Evolutionary conservation across 2,329 filamentous ascomycete species (phyloP), one percentile per base, ranked within the genome.

Genomic region (Sclerotinia borealis): DNA sequence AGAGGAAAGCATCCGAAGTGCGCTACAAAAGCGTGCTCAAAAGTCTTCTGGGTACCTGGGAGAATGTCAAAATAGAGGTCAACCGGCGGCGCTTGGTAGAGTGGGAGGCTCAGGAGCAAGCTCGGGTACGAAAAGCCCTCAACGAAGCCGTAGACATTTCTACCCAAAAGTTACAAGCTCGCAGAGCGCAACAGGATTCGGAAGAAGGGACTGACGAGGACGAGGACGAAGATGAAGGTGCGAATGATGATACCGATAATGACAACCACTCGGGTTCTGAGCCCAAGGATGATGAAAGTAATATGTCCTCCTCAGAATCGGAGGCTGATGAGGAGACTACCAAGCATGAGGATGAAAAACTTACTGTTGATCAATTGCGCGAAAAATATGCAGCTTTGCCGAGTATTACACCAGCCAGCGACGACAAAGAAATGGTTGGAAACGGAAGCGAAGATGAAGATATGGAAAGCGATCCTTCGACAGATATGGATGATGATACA

Each of bases 101-200:
- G 67, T 89, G 85, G 85, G 83, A 89, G 68, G 84, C 81, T 2
- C 83, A 86, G 66, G 85, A 88, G 71, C 83, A 88, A 70, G 82
- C 78, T 72, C 82, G 83, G 68, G 83, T 84, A 73, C 87, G 82
- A 76, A 87, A 85, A 72, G 91, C 86, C 55, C 81, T 90, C 71
- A 91, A 88, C 70, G 86, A 88, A 77, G 90, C 86, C 70, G 87
- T 90, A 70, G 89, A 87, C 66, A 81, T 87, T 63, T 90, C 87
- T 0, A 88, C 89, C 66, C 83, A 85, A 69, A 86, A 89, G 70
- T 77, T 90, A 1, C 84, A 88, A 68, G 85, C 86, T 19, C 80
- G 85, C n/a, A 80, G 79, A 62, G 76, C 78, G 2, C 81, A 79
- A 22, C 67, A 67, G 59, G 85, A 84, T 64, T 85, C 83, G 0